A percentile compares a stretch with the other conserved stretches of the same genome.
phyloP scores from a whole-genome alignment of 306 rosid genomes.

The Begonia masoniana region DNA sequence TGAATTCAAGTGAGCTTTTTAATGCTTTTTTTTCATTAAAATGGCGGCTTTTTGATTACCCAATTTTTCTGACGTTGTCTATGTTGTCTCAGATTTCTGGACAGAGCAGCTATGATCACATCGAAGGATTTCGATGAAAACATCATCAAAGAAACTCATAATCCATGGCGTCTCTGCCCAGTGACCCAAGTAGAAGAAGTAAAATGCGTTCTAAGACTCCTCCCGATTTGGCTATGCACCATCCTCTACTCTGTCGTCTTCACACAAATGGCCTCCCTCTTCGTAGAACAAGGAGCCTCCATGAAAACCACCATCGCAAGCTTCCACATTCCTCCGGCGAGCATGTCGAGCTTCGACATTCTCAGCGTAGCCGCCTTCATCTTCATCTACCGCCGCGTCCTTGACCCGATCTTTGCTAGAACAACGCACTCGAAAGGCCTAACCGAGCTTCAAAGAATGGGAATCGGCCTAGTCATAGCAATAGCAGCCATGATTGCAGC shows the following conservation, averaged over 20 bases:
- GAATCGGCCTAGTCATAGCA: slow-evolving; percentile 61
- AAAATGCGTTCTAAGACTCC: slow-evolving; percentile 59
- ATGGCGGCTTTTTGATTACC: background rate
- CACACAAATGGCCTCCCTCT: slow-evolving; percentile 82
- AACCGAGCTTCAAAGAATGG: slow-evolving; percentile 70
- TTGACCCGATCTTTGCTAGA: slow-evolving; percentile 29
- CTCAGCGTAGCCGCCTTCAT: slow-evolving; percentile 57
- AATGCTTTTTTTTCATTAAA: background rate
- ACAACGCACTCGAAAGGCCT: slow-evolving; percentile 26
- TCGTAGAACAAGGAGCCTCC: slow-evolving; percentile 75
- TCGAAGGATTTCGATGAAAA: slow-evolving; percentile 17
- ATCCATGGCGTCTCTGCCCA: slow-evolving; percentile 49
- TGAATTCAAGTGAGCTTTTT: slow-evolving; percentile 44
- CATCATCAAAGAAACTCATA: slow-evolving; percentile 13
- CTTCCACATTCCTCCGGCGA: slow-evolving; percentile 69
- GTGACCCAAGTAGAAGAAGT: slow-evolving; percentile 79
- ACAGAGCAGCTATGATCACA: slow-evolving; percentile 53
- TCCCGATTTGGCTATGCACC: slow-evolving; percentile 78
- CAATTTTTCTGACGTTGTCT: background rate
- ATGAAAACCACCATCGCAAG: slow-evolving; percentile 46
- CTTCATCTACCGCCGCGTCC: slow-evolving; percentile 41
- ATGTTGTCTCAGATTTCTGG: slow-evolving; percentile 40
- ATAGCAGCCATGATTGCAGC: slow-evolving; percentile 56
- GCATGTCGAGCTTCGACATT: slow-evolving; percentile 82
- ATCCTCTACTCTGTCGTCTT: slow-evolving; percentile 66